Evolutionary conservation across 2,329 filamentous ascomycete species (phyloP).

Genomic region (Dactylellina haptotyla): DNA sequence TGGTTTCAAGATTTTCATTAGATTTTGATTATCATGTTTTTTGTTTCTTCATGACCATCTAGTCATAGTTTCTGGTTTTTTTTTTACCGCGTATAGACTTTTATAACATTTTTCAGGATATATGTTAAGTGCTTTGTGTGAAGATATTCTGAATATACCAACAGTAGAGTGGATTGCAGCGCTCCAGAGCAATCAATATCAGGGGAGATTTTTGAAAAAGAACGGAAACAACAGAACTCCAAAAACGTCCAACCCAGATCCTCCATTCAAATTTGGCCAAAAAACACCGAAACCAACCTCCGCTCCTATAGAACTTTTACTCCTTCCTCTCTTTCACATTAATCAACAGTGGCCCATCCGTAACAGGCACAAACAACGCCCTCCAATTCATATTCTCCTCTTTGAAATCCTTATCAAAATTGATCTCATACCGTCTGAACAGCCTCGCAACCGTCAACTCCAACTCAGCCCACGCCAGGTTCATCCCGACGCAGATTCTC

Average conservation of each 20-base stretch:
- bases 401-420: slow-evolving; percentile 27
- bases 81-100: no score
- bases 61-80: no score
- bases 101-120: no score
- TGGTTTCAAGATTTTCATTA: background rate
- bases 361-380: slow-evolving; percentile 36
- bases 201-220: no score
- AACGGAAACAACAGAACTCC: no score
- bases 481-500: slow-evolving; percentile 41
- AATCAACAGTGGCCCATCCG: slow-evolving; percentile 22
- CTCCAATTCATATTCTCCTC: slow-evolving; percentile 43
- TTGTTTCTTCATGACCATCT: background rate
- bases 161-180: no score
- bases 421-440: slow-evolving; percentile 36
- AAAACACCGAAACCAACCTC: background rate
- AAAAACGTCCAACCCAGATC: background rate
- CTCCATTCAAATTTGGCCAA: background rate
- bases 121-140: no score
- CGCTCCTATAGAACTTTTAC: background rate
- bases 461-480: slow-evolving; percentile 38
- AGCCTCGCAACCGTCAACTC: slow-evolving; percentile 30
- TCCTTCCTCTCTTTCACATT: slow-evolving; percentile 39
- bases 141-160: no score
- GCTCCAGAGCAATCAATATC: no score
- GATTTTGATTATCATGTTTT: background rate